phyloP scores from a whole-genome alignment of 2,329 filamentous ascomycete genomes.

The Aspergillus ibericus region DNA sequence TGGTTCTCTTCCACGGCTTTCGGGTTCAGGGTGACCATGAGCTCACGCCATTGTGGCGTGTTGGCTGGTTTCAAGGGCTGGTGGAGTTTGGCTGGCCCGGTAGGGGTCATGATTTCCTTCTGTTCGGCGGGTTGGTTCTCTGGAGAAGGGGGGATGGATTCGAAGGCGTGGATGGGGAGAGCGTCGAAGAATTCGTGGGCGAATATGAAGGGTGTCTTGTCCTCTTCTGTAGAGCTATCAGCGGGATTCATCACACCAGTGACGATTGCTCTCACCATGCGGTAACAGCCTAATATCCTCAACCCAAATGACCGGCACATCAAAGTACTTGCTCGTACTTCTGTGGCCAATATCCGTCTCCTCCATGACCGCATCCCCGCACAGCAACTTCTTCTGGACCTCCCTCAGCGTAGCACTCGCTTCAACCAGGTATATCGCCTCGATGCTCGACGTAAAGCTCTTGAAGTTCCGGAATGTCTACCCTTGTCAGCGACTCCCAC shows the following conservation, averaged over 20 bases:
- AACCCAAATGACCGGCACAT: constrained; percentile 80
- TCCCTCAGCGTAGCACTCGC: constrained; percentile 77
- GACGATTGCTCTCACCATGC: constrained; percentile 50
- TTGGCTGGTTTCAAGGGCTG: constrained; percentile 41
- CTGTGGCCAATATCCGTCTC: constrained; percentile 72
- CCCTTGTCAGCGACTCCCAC: constrained; percentile 4
- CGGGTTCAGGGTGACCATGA: constrained; percentile 71
- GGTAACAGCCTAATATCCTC: constrained; percentile 85
- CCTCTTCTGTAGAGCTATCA: constrained; percentile 50
- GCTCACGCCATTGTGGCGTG: constrained; percentile 73
- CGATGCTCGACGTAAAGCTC: constrained; percentile 70
- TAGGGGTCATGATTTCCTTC: constrained; percentile 52
- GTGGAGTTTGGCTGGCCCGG: constrained; percentile 49
- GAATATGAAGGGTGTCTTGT: constrained; percentile 84
- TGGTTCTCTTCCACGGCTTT: constrained; percentile 53
- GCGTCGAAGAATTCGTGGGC: constrained; percentile 99
- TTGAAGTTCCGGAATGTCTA: constrained; percentile 85
- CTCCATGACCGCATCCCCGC: constrained; percentile 67
- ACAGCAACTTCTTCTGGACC: constrained; percentile 78
- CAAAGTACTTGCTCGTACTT: constrained; percentile 72
- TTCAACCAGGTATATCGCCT: constrained; percentile 91
- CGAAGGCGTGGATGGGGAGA: constrained; percentile 91
- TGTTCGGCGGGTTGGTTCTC: constrained; percentile 42
- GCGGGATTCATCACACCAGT: neutral
- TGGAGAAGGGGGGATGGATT: constrained; percentile 62